Base-by-base conservation (phyloP, 148 eudicot genomes). In the Chenopodium formosanum region DNA sequence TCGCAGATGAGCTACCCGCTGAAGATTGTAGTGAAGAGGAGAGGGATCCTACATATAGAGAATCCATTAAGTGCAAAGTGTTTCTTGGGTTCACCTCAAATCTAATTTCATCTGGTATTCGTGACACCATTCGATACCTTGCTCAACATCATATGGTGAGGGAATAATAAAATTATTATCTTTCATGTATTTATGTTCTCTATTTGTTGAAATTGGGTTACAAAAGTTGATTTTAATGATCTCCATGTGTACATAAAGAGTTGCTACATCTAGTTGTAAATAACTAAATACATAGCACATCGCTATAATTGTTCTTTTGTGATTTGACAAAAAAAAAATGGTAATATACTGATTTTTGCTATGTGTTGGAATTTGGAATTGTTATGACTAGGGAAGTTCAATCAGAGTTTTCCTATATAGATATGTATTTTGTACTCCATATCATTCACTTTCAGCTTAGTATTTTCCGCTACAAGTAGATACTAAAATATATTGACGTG, bases 71-170 rank as follows among this genome's bases (percentile, higher is more conserved):
- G 86, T 90, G 97, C 90, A 96, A 96, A 87, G 85, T 96, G 52
- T 96, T 96, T 79, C 80, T 96, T 81, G 99, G 99, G 25, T 96
- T 96, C 71, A 96, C 99, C 72, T 96, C 99, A 13, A 96, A 96
- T 89, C 90, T 96, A 75, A 84, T 92, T 82, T 96, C 99, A 13
- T 96, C 99, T 48, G 99, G 99, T 52, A 82, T 96, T 80, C 86
- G 99, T 46, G 99, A 96, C 64, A 89, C 80, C 2, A 44, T 96
- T 79, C 91, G 97, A 20, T 96, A 92, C 89, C 97, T 96, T 58
- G 89, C 84, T 78, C 89, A 96, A 84, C 98, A 96, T 91, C 92
- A 80, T 53, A 96, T 96, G 99, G 99, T 96, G 83, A 89, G 97
- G 62, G 10, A 32, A 31, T 2, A 4, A 5, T 6, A 62, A 8